phyloP scores from a whole-genome alignment of 2,329 filamentous ascomycete genomes.

The Phyllosticta citrichinensis region DNA sequence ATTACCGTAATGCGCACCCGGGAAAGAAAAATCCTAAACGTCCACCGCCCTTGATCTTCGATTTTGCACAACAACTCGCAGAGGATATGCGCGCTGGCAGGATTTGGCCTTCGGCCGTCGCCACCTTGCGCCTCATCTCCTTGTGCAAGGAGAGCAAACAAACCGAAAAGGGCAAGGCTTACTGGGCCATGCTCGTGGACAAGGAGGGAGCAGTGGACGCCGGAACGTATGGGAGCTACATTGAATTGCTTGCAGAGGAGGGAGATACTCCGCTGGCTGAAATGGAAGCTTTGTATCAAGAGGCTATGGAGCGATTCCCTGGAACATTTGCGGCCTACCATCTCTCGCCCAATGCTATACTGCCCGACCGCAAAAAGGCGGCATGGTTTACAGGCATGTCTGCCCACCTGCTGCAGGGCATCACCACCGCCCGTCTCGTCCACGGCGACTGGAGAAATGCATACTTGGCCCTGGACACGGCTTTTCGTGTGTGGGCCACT shows the following conservation, averaged over 20 bases:
- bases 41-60: background rate
- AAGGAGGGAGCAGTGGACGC: slow-evolving; percentile 33
- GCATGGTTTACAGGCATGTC: slow-evolving; percentile 27
- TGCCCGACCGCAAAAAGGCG: slow-evolving; percentile 31
- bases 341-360: slow-evolving; percentile 36
- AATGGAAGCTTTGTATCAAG: slow-evolving; percentile 36
- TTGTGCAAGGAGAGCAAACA: slow-evolving; percentile 37
- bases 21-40: no score
- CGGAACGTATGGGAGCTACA: slow-evolving; percentile 39
- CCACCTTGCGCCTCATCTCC: slow-evolving; percentile 37
- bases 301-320: slow-evolving; percentile 38
- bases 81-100: slow-evolving; percentile 27
- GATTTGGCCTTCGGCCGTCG: slow-evolving; percentile 26
- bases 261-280: slow-evolving; percentile 28
- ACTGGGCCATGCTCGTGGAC: slow-evolving; percentile 40
- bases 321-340: slow-evolving; percentile 38
- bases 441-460: slow-evolving; percentile 37
- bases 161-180: slow-evolving; percentile 27
- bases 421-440: slow-evolving; percentile 37
- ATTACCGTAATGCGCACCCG: background rate
- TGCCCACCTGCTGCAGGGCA: slow-evolving; percentile 37
- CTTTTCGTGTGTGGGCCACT: slow-evolving; percentile 37
- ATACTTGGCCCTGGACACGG: slow-evolving; percentile 41
- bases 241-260: slow-evolving; percentile 38
- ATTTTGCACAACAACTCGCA: background rate